Percentiles rank a stretch among this genome's conserved stretches.
Conservation (phyloP, 2,329 filamentous ascomycete species). For the Pseudogymnoascus sp. region DNA sequence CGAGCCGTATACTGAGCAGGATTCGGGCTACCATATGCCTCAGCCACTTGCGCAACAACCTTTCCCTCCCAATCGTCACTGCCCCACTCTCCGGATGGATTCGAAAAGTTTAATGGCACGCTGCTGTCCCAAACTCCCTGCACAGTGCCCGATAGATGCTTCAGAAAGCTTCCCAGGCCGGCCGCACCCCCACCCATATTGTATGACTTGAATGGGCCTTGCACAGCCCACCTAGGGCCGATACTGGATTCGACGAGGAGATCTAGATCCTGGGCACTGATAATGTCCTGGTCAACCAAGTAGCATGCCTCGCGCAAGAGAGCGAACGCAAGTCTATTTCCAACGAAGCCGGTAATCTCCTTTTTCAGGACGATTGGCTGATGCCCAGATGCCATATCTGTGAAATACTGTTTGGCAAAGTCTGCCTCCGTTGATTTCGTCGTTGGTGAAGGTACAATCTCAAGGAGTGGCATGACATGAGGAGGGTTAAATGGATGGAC, state of each 20-base stretch:
- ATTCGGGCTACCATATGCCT: slow-evolving; percentile 36
- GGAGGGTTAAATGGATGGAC: slow-evolving; percentile 57
- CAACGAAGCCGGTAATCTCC: slow-evolving; percentile 49
- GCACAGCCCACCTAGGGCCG: slow-evolving; percentile 48
- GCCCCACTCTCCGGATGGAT: slow-evolving; percentile 33
- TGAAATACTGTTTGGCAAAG: slow-evolving; percentile 41
- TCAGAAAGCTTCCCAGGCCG: slow-evolving; percentile 45
- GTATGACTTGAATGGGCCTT: slow-evolving; percentile 52
- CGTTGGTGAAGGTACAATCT: slow-evolving; percentile 45
- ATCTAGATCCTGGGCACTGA: slow-evolving; percentile 46
- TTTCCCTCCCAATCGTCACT: slow-evolving; percentile 39
- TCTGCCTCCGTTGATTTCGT: slow-evolving; percentile 34
- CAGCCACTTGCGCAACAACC: slow-evolving; percentile 38
- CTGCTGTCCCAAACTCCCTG: slow-evolving; percentile 42
- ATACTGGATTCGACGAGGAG: slow-evolving; percentile 43
- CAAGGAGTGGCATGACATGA: slow-evolving; percentile 53
- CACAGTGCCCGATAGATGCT: slow-evolving; percentile 49
- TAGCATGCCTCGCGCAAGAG: slow-evolving; percentile 48
- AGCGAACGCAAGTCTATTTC: slow-evolving; percentile 51
- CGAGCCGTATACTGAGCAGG: neutral
- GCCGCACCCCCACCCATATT: slow-evolving; percentile 49
- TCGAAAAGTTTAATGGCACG: slow-evolving; percentile 15
- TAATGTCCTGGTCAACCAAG: slow-evolving; percentile 46
- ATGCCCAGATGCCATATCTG: slow-evolving; percentile 24
- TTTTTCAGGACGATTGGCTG: slow-evolving; percentile 43